Conservation (phyloP, 179 eudicot genomes). For the Patellifolia procumbens region DNA sequence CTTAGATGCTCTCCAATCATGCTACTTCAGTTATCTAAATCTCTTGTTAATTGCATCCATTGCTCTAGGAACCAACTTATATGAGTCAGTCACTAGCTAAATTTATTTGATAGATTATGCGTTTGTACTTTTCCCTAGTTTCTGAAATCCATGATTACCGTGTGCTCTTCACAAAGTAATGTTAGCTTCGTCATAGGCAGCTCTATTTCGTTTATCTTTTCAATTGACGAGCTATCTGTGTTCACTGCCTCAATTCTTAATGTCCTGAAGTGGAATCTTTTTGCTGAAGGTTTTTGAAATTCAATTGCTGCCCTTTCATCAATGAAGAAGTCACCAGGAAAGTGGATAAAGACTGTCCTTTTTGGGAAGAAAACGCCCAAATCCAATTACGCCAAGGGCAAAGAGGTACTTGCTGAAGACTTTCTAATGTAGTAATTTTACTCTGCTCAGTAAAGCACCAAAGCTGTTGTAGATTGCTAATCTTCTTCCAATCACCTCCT, state of each 20-base stretch:
- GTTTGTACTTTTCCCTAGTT: neutral
- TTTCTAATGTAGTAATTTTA: neutral
- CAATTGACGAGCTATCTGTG: conserved; percentile 2
- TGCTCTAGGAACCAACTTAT: neutral
- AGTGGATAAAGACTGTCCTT: conserved; percentile 87
- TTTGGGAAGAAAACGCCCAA: conserved; percentile 87
- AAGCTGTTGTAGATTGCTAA: neutral
- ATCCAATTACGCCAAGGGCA: conserved; percentile 55
- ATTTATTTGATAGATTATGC: neutral
- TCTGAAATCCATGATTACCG: neutral
- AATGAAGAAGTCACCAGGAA: conserved; percentile 96
- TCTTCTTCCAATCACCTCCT: neutral
- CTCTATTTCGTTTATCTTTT: neutral
- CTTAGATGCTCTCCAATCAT: neutral
- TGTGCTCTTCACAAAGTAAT: neutral
- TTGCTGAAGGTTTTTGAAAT: conserved; percentile 17
- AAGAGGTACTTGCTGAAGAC: conserved; percentile 39
- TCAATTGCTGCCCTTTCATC: conserved; percentile 21
- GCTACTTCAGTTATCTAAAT: neutral
- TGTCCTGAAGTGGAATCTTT: conserved; percentile 19
- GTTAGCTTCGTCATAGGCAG: neutral
- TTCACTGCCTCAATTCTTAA: neutral
- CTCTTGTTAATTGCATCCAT: neutral
- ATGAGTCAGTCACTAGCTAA: neutral
- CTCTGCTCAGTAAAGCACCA: neutral